phyloP scores from a whole-genome alignment of 768 basidiomycete species.

The Podaxis mareebaensis region DNA sequence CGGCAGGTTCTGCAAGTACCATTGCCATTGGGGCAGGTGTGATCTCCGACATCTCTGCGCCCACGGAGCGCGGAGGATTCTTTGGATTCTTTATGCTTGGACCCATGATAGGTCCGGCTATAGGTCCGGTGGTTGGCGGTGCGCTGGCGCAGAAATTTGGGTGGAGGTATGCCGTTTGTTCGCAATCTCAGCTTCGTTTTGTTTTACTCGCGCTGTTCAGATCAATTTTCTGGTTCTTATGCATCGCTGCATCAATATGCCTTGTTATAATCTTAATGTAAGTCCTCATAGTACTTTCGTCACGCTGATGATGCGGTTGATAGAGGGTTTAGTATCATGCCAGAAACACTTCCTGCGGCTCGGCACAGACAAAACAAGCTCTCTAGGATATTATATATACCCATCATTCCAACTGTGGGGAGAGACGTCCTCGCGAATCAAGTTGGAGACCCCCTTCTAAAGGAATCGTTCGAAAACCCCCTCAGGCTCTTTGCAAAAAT shows the following conservation, averaged over 20 bases:
- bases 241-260: constrained; percentile 46
- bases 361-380: constrained; percentile 49
- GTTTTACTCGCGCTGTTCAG: constrained; percentile 26
- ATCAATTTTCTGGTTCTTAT: constrained; percentile 66
- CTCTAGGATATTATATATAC: constrained; percentile 47
- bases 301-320: constrained; percentile 20
- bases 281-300: constrained; percentile 19
- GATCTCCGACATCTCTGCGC: constrained; percentile 74
- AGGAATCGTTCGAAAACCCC: constrained; percentile 51
- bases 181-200: neutral
- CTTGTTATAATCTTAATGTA: constrained; percentile 50
- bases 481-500: constrained; percentile 53
- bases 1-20: constrained; percentile 77
- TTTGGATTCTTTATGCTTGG: constrained; percentile 67
- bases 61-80: constrained; percentile 75
- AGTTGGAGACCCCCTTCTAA: constrained; percentile 29
- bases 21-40: constrained; percentile 79
- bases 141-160: constrained; percentile 56
- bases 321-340: constrained; percentile 41
- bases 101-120: constrained; percentile 67
- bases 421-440: constrained; percentile 22
- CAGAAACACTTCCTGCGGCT: constrained; percentile 58
- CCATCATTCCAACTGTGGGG: constrained; percentile 49
- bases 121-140: constrained; percentile 64
- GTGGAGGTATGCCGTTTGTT: constrained; percentile 50